Percentiles rank a stretch among this genome's conserved stretches.
These are phyloP conservation scores for Pleurotus ostreatus DNA, from an alignment of 768 basidiomycete species.

Conservation along the genomic window DNA sequence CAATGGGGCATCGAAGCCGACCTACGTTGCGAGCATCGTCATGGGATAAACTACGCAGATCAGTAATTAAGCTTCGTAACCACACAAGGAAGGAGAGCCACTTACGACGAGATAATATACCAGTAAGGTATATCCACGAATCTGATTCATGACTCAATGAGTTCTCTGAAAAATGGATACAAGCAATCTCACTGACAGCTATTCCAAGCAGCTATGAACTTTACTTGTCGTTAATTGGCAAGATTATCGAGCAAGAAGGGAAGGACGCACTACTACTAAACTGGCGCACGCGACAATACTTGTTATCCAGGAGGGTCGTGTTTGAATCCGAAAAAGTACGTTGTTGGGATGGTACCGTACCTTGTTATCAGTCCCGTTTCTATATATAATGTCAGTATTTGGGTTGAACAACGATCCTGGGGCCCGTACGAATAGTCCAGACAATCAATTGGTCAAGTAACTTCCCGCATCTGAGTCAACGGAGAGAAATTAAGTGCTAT, in stretches of 20 bases:
- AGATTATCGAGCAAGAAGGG: background rate
- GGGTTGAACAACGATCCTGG: background rate
- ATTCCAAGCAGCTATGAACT: background rate
- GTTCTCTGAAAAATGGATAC: background rate
- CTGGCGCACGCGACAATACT: background rate
- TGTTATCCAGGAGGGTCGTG: background rate
- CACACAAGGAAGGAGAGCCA: background rate
- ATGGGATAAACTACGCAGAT: background rate
- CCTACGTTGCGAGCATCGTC: background rate
- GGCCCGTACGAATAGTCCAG: background rate
- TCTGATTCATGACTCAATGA: background rate
- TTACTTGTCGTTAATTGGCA: background rate
- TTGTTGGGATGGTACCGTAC: background rate
- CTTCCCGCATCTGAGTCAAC: background rate
- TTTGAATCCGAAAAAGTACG: background rate
- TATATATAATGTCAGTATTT: background rate
- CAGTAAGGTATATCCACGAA: background rate
- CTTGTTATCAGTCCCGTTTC: background rate
- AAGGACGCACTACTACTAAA: background rate
- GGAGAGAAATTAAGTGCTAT: background rate
- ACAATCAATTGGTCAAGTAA: background rate
- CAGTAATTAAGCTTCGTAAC: background rate
- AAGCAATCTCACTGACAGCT: background rate
- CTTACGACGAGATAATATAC: background rate
- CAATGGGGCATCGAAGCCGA: background rate